phyloP scores from a whole-genome alignment of 2,329 filamentous ascomycete genomes.

The Aspergillus quadricinctus region DNA sequence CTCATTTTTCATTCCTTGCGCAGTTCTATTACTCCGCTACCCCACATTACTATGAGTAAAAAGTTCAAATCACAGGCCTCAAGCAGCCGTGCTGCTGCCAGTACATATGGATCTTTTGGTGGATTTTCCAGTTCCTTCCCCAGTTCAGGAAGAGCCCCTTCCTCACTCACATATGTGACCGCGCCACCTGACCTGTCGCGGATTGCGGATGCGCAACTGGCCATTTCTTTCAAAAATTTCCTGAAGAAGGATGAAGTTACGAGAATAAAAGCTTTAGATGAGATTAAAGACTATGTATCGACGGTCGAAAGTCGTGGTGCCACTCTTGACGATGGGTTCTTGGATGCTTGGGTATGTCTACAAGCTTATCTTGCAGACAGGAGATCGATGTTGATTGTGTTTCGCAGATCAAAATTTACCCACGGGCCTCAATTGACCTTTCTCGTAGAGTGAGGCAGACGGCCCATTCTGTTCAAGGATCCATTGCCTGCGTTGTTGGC shows the following conservation, averaged over 20 bases:
- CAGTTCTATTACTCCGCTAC: constrained; percentile 23
- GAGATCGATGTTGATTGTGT: constrained; percentile 10
- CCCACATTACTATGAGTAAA: constrained; percentile 52
- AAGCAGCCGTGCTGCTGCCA: constrained; percentile 55
- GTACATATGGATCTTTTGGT: constrained; percentile 46
- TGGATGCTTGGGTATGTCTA: constrained; percentile 77
- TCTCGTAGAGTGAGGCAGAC: constrained; percentile 83
- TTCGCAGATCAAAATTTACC: constrained; percentile 73
- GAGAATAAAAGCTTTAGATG: constrained; percentile 84
- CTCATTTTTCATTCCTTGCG: constrained; percentile 12
- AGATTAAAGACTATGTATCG: constrained; percentile 65
- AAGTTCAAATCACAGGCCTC: constrained; percentile 62
- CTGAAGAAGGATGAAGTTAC: constrained; percentile 91
- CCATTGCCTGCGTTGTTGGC: constrained; percentile 55
- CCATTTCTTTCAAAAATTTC: constrained; percentile 89
- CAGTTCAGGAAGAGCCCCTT: constrained; percentile 45
- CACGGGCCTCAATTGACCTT: constrained; percentile 84
- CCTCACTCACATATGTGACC: constrained; percentile 77
- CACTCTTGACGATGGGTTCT: constrained; percentile 71
- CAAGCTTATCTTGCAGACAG: constrained; percentile 2
- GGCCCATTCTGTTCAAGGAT: constrained; percentile 69
- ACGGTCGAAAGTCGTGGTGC: constrained; percentile 50
- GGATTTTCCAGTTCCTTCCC: constrained; percentile 33
- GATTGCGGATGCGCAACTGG: constrained; percentile 74
- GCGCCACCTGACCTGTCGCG: constrained; percentile 76